These are phyloP conservation scores for Pleurotus eryngii DNA, from an alignment of 768 basidiomycete species.

Conservation along the genomic window DNA sequence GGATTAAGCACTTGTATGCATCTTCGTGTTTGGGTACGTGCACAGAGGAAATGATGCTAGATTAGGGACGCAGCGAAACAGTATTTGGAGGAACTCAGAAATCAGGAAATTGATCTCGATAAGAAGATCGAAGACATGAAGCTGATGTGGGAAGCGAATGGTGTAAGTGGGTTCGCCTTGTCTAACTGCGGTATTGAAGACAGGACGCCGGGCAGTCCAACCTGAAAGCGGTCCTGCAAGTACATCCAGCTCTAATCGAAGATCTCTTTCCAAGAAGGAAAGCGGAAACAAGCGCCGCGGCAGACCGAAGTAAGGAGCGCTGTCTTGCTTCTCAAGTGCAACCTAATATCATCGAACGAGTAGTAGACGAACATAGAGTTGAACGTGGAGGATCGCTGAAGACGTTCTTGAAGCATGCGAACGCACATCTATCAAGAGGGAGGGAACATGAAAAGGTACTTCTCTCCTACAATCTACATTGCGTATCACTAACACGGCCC, in stretches of 20 bases:
- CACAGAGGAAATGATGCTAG: not conserved
- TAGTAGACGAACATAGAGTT: constrained; percentile 25
- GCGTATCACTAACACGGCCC: not conserved
- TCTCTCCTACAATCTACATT: not conserved
- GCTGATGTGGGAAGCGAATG: not conserved
- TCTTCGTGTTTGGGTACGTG: not conserved
- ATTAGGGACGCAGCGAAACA: not conserved
- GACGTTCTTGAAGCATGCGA: constrained; percentile 29
- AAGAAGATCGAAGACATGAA: not conserved
- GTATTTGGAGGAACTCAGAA: not conserved
- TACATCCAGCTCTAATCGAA: constrained; percentile 26
- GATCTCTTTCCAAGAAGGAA: constrained; percentile 32
- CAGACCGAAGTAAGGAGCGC: constrained; percentile 27
- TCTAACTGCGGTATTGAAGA: not conserved
- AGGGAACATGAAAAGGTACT: constrained; percentile 33
- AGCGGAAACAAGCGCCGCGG: constrained; percentile 29
- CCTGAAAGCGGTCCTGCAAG: constrained; percentile 17
- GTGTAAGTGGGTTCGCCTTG: not conserved
- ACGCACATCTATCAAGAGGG: constrained; percentile 30
- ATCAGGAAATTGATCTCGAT: not conserved
- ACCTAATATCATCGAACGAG: constrained; percentile 4
- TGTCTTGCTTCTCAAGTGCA: constrained; percentile 11
- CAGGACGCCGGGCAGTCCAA: not conserved
- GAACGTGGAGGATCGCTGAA: constrained; percentile 26
- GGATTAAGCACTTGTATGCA: constrained; percentile 2